Evolutionary conservation across 2,329 filamentous ascomycete genomes (phyloP), one percentile per base, ranked within the genome.

Genomic region (Trichoderma sp.): DNA sequence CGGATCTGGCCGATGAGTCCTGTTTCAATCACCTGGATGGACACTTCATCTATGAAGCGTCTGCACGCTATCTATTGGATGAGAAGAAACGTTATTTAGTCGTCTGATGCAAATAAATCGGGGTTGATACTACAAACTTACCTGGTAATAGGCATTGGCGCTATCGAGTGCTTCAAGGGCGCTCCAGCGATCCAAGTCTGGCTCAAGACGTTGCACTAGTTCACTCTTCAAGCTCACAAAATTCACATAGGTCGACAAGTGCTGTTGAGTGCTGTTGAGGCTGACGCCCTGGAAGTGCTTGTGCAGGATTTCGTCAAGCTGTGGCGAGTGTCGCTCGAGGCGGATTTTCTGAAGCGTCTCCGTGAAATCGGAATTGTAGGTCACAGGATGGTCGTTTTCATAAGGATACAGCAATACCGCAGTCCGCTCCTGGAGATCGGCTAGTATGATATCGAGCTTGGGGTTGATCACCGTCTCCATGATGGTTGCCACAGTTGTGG

Each of bases 321-420:
- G 34, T n/a, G 34, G 24, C 4, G 59, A 21, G 10, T 54, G 16
- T 28, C 74, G 64, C 2, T 72, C 24, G 1, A 34, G 30, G 5
- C 76, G 75, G 30, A 75, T 66, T 0, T 74, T 72, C 34, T 80
- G 76, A 1, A 85, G 74, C 0, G 73, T 76, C 16, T 83, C 75
- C 0, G 78, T 79, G 30, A 83, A 84, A 43, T 84, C 76, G 18
- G 82, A 76, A 51, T 87, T 86, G 70, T 88, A 88, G 0, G 85
- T 89, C 43, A 86, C 85, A 0, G 84, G 84, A 71, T 86, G 83
- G 0, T 79, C 73, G 10, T 76, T 46, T 6, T 74, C 70, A 79
- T 83, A 75, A 85, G 80, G 6, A 4, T 76, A 73, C 0, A 89
- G 74, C 2, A 90, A 73, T 61, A 84, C 81, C 0, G 69, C 64